Evolutionary conservation across 1,139 yeast genomes (phyloP), one percentile per base, ranked within the genome.

Genomic region (Scheffersomyces lignicola): DNA sequence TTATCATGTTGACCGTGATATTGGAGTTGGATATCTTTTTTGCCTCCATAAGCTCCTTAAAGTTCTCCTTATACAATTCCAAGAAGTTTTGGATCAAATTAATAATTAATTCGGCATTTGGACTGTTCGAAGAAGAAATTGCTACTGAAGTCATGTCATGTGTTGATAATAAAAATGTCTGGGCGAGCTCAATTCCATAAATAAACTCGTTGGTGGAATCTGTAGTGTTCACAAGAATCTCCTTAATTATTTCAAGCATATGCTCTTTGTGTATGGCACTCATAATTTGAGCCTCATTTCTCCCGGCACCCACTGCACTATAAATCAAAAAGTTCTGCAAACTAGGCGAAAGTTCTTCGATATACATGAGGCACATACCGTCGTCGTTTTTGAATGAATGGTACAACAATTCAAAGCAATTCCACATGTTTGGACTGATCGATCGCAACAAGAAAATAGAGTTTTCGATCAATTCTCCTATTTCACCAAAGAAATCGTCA

Each of bases 391-490:
- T 25, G 46, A 87, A 72, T 2, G 81, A 65, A 22, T 65, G 62
- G 24, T 77, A 71, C 32, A 87, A 62, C 33, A 74, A 59, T 31
- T 71, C 76, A 48, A 88, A 80, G 29, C 82, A 63, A 32, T 71
- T 70, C 96, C 97, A 90, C 72, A 89, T 80, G 29, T 71, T 62
- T 9, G 87, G 85, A 7, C 90, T 78, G 14, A 92, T 80, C 9
- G 66, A 55, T 55, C 94, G 78, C 31, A 85, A 69, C 40, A 88
- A 69, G 56, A 84, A 90, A 0, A 94, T 79, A 18, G 94, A 79
- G 57, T 87, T 88, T 51, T 92, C 97, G 45, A 89, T 77, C 51
- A 92, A 71, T 50, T 88, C 96, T 44, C 89, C 80, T 28, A 81
- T 74, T 58, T 92, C 97, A 24, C 86, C 77, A 53, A 82, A 81